Percentiles rank a stretch among this genome's conserved stretches.
Conservation (phyloP, 2,329 filamentous ascomycete genomes). For the Truncatella angustata region DNA sequence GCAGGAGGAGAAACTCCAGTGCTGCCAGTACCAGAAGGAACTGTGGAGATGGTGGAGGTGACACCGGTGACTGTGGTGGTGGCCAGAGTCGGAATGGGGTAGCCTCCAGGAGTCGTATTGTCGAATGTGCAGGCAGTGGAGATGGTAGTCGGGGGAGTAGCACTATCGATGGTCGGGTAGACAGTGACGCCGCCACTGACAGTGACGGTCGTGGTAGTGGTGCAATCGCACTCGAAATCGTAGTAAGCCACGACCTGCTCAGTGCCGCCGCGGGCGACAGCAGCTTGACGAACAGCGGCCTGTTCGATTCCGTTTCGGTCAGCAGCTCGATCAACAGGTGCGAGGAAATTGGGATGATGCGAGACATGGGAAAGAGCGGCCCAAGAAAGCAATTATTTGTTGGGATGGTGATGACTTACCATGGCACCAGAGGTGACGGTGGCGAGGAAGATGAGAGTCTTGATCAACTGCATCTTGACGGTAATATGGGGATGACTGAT, state of each 20-base stretch:
- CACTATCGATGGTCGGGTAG: neutral
- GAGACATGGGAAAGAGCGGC: neutral
- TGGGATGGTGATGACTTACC: neutral
- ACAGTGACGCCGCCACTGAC: neutral
- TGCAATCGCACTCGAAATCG: conserved; percentile 3
- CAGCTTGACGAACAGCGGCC: neutral
- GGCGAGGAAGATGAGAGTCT: conserved; percentile 3
- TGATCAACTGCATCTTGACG: conserved; percentile 10
- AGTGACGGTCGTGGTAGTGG: neutral
- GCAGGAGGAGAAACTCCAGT: neutral
- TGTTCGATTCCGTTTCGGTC: too few relatives aligned
- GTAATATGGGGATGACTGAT: neutral
- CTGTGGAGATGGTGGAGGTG: neutral
- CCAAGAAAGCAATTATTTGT: neutral
- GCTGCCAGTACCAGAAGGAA: neutral
- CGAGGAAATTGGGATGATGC: neutral
- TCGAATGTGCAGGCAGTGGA: neutral
- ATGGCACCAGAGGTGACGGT: neutral
- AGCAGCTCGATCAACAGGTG: neutral
- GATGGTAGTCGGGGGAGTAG: neutral
- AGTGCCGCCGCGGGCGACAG: neutral
- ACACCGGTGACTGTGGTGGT: neutral
- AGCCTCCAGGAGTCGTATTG: neutral
- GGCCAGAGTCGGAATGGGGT: neutral
- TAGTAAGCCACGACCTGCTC: neutral